Evolutionary conservation across 23 red algal genomes (phyloP).

Genomic region (Gracilaria gracilis): DNA sequence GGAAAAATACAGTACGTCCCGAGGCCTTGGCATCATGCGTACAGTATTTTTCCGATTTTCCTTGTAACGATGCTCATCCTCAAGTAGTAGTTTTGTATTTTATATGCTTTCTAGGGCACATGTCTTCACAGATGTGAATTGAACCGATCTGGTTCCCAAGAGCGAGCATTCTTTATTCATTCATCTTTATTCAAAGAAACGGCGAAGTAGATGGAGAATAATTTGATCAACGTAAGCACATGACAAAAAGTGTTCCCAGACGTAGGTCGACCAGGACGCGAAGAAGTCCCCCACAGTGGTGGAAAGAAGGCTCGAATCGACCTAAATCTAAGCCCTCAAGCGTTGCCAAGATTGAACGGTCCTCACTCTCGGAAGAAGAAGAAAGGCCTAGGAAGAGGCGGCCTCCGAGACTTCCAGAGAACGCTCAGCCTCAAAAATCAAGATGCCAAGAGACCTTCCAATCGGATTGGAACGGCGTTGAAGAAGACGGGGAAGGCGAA

Average conservation of each 20-base stretch:
- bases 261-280: background rate
- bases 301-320: conserved; percentile 8
- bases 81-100: too few relatives aligned
- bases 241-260: background rate
- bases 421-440: background rate
- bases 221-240: background rate
- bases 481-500: background rate
- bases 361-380: background rate
- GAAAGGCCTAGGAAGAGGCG: background rate
- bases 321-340: background rate
- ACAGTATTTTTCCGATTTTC: background rate
- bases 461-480: background rate
- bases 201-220: background rate
- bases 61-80: too few relatives aligned
- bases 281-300: conserved; percentile 7
- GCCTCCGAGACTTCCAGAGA: background rate
- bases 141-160: too few relatives aligned
- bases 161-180: too few relatives aligned
- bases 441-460: background rate
- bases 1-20: background rate
- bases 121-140: too few relatives aligned
- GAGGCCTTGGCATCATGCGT: too few relatives aligned
- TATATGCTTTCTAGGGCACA: too few relatives aligned
- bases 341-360: background rate
- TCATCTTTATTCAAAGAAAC: background rate